These are phyloP conservation scores for Talaromyces sp. DNA, from an alignment of 2,329 filamentous ascomycete species.

Conservation along the genomic window DNA sequence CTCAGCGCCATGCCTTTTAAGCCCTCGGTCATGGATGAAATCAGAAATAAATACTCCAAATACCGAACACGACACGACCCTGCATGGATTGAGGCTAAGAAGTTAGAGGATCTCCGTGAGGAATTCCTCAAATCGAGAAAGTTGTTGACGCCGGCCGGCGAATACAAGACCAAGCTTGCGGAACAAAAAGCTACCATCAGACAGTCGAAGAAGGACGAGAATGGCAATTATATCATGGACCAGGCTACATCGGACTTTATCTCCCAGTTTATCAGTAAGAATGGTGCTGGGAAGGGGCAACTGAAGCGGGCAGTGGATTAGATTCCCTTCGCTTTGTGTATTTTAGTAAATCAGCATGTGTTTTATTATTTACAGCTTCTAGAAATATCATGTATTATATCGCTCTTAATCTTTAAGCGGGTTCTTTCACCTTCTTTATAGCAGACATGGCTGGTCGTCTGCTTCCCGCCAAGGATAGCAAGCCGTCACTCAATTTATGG, in stretches of 20 bases:
- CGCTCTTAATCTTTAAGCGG: neutral
- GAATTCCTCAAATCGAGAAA: conserved; percentile 44
- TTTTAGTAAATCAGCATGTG: conserved; percentile 6
- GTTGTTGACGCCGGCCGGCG: conserved; percentile 49
- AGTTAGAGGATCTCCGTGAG: conserved; percentile 54
- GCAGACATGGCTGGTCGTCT: neutral
- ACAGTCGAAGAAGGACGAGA: conserved; percentile 34
- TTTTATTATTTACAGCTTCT: neutral
- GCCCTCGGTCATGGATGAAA: conserved; percentile 72
- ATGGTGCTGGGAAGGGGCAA: conserved; percentile 7
- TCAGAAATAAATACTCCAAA: conserved; percentile 76
- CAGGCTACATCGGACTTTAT: conserved; percentile 36
- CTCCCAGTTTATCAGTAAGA: conserved; percentile 33
- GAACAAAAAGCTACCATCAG: conserved; percentile 37
- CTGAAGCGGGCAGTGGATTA: neutral
- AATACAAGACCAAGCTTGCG: conserved; percentile 37
- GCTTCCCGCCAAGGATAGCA: conserved; percentile 4
- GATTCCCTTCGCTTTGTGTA: conserved; percentile 5
- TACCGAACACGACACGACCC: conserved; percentile 78
- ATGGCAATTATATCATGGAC: conserved; percentile 37
- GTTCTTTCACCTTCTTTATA: neutral
- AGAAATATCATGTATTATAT: conserved; percentile 6
- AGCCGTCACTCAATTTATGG: neutral
- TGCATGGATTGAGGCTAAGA: conserved; percentile 66
- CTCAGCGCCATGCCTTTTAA: conserved; percentile 78